These are phyloP conservation scores for Pythium aristosporum DNA, from an alignment of 352 stramenopile species.

Conservation along the genomic window DNA sequence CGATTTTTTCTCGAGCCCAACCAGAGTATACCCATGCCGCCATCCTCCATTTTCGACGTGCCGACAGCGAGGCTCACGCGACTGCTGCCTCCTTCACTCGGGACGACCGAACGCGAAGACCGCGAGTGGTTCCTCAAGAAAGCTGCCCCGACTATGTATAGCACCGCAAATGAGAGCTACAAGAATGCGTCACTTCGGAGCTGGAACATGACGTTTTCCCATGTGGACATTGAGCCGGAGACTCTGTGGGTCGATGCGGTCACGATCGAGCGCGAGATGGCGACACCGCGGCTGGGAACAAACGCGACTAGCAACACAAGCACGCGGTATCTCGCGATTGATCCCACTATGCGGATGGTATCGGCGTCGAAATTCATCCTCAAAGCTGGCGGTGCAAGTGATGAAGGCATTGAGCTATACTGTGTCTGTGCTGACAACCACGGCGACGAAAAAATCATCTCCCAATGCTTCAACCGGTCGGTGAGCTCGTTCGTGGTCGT, in stretches of 20 bases:
- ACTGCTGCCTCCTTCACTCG: background rate
- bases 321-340: background rate
- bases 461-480: background rate
- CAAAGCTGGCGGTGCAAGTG: too few species aligned
- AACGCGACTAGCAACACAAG: background rate
- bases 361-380: too few species aligned
- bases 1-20: too few species aligned
- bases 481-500: background rate
- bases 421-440: background rate
- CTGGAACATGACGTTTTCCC: background rate
- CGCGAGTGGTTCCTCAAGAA: conserved; percentile 1
- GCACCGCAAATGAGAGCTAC: background rate
- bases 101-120: background rate
- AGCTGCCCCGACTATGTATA: background rate
- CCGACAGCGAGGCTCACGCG: background rate
- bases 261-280: conserved; percentile 3
- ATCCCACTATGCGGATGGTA: background rate
- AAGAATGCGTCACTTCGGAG: background rate
- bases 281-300: background rate
- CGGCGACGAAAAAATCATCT: background rate
- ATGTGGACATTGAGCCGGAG: background rate
- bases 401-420: background rate
- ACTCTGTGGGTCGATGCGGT: conserved; percentile 4
- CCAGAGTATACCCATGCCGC: too few species aligned
- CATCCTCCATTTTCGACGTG: too few species aligned